Evolutionary conservation across 2,329 filamentous ascomycete genomes (phyloP), one percentile per base, ranked within the genome.

Genomic region (Aspergillus phoenicis): DNA sequence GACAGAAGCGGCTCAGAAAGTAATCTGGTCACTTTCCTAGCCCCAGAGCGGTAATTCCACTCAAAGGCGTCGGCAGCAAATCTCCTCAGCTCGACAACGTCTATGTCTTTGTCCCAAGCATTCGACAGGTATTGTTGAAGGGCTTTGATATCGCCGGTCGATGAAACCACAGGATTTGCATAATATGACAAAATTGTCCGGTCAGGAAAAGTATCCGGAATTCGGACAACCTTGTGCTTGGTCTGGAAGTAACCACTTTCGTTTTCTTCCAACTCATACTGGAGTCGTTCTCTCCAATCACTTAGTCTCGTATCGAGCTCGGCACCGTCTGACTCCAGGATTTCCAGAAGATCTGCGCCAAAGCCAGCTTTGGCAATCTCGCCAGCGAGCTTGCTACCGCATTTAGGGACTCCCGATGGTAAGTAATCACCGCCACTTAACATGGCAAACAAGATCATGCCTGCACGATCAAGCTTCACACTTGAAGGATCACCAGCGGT

Each of bases 391-490:
- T 94, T 96, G 52, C 92, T 87, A 1, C 95, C 95, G 68, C 93
- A 96, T 4, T 91, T 90, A 0, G 91, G 88, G 15, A 99, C 89
- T 0, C 95, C 95, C 58, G 92, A 91, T 0, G 93, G 91, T 0
- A 94, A 82, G 69, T 99, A 99, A 75, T 99, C 95, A 6, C 95
- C 95, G 6, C 95, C 95, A 68, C 93, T 97, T 85, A 99, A 93
- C 63, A 99, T 80, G 0, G 95, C 95, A 20, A 98, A 90, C 11
- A 99, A 80, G 22, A 98, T 89, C 93, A 99, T 96, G 0, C 93
- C 94, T 64, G 95, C 88, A 20, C 90, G 83, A 70, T 93, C 91
- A 49, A 98, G 80, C 13, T 66, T 65, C 20, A 77, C 70, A 54
- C 76, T 78, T 3, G 70, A 68, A 7, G 63, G 54, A 38, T 66